Evolutionary conservation across 257 asterid genomes (phyloP).

Genomic region (Paraleonurus japonicus): DNA sequence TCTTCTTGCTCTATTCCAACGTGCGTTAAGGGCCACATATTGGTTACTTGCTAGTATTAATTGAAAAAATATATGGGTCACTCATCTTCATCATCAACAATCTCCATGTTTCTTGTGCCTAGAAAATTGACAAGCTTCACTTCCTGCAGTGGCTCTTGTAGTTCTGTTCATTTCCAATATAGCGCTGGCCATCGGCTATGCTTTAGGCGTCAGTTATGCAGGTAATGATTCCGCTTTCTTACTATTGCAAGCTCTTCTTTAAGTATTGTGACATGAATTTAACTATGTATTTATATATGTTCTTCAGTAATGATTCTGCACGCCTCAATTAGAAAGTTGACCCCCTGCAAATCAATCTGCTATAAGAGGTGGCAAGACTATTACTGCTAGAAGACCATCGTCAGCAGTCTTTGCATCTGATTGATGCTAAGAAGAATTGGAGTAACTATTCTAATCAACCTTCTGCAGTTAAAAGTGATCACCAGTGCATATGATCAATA

Average conservation of each 20-base stretch:
- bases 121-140: constrained; percentile 25
- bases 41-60: not conserved
- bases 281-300: not conserved
- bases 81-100: not conserved
- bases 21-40: not conserved
- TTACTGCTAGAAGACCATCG: constrained; percentile 29
- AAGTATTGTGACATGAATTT: not conserved
- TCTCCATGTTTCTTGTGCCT: not conserved
- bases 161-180: constrained; percentile 64
- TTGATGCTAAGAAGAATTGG: not conserved
- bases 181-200: constrained; percentile 62
- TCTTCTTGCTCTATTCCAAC: not conserved
- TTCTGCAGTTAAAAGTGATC: not conserved
- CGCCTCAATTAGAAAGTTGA: constrained; percentile 82
- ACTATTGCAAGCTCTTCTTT: not conserved
- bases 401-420: not conserved
- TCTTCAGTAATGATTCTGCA: constrained; percentile 77
- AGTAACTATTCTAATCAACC: not conserved
- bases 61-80: not conserved
- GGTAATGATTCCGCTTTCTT: constrained; percentile 38
- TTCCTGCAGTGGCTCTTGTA: constrained; percentile 67
- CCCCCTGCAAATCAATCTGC: constrained; percentile 58
- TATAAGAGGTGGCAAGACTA: constrained; percentile 40
- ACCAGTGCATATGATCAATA: not conserved
- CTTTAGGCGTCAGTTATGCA: constrained; percentile 69